phyloP scores from a whole-genome alignment of 495 filamentous ascomycete genomes.

The Antarctomyces pellizariae region DNA sequence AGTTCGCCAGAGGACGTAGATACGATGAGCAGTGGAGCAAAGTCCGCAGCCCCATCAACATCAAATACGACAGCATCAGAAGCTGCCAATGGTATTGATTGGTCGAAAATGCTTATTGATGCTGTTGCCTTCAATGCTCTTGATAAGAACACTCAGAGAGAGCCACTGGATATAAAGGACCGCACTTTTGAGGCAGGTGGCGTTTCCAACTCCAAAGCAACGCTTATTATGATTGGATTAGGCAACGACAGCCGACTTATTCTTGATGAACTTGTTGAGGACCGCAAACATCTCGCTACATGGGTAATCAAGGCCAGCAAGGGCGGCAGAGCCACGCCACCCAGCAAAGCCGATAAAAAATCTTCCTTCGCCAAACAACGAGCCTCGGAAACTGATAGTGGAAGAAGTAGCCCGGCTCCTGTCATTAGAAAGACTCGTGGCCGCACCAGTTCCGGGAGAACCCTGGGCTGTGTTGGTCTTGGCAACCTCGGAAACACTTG shows the following conservation, averaged over 20 bases:
- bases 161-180: conserved; percentile 44
- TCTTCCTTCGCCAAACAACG: conserved; percentile 5
- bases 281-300: conserved; percentile 38
- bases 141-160: conserved; percentile 41
- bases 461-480: conserved; percentile 53
- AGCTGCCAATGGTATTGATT: conserved; percentile 11
- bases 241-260: conserved; percentile 44
- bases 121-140: conserved; percentile 44
- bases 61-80: conserved; percentile 6
- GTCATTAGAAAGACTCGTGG: conserved; percentile 36
- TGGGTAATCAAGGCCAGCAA: conserved; percentile 27
- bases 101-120: conserved; percentile 48
- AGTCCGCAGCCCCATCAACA: conserved; percentile 9
- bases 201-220: conserved; percentile 55
- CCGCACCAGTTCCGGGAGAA: conserved; percentile 36
- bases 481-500: conserved; percentile 90
- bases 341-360: conserved; percentile 4
- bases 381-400: conserved; percentile 19
- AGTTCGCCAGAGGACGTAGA: no score
- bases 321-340: no score
- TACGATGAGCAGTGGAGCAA: no score
- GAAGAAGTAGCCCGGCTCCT: conserved; percentile 40
- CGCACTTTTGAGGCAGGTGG: conserved; percentile 43
- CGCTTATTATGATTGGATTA: conserved; percentile 37
- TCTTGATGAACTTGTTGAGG: conserved; percentile 49